A percentile compares a stretch with the other conserved stretches of the same genome.
Conservation (phyloP, 2,329 filamentous ascomycete species). For the Dactylella cylindrospora region DNA sequence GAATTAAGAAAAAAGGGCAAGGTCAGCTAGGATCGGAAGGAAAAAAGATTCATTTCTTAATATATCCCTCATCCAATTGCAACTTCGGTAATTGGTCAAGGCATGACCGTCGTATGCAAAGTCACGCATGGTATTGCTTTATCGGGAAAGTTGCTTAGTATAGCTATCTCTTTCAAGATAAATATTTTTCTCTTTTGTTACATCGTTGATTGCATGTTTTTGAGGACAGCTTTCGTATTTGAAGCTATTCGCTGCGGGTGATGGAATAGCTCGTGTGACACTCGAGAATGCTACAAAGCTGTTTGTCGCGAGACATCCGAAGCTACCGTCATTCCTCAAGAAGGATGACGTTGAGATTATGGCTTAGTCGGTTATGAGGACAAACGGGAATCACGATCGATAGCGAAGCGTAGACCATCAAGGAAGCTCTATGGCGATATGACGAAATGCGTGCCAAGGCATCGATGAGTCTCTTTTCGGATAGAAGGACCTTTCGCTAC, state of each 20-base stretch:
- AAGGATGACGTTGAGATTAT: neutral
- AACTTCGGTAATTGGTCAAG: slow-evolving; percentile 18
- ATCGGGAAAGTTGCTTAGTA: slow-evolving; percentile 23
- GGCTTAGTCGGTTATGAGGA: neutral
- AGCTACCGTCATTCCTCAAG: slow-evolving; percentile 5
- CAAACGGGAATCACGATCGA: no score
- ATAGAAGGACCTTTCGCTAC: slow-evolving; percentile 21
- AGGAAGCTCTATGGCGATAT: slow-evolving; percentile 36
- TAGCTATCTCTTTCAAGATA: slow-evolving; percentile 34
- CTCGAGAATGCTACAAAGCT: slow-evolving; percentile 29
- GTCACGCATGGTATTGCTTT: slow-evolving; percentile 17
- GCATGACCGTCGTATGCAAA: no score
- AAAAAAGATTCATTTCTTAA: slow-evolving; percentile 41
- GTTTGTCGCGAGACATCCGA: slow-evolving; percentile 12
- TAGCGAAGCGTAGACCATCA: neutral
- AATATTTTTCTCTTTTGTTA: slow-evolving; percentile 28
- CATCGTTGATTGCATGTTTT: neutral
- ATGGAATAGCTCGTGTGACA: slow-evolving; percentile 38
- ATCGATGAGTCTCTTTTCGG: slow-evolving; percentile 27
- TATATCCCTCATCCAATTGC: slow-evolving; percentile 41
- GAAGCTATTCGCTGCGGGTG: neutral
- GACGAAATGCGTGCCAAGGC: slow-evolving; percentile 34
- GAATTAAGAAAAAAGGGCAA: no score
- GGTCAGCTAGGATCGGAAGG: slow-evolving; percentile 39
- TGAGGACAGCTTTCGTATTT: neutral